These are phyloP conservation scores for Anethum foeniculum DNA, from an alignment of 140 eudicot genomes.

Conservation along the genomic window DNA sequence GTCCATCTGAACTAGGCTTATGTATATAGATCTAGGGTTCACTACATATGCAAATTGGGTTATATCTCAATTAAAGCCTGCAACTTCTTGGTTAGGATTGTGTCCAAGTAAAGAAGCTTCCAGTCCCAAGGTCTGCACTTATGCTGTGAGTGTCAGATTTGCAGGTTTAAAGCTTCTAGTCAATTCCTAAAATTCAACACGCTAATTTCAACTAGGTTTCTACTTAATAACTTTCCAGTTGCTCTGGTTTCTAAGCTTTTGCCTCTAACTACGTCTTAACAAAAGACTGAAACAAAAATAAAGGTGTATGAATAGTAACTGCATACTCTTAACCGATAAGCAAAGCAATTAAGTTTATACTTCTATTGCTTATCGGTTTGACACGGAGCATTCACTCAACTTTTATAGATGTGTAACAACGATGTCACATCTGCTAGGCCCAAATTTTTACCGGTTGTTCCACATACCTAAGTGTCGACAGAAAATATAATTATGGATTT, in stretches of 20 bases:
- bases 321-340: background rate
- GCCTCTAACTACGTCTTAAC: background rate
- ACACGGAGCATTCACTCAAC: background rate
- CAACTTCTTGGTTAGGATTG: background rate
- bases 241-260: background rate
- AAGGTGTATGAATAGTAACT: background rate
- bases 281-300: background rate
- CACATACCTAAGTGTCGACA: background rate
- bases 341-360: background rate
- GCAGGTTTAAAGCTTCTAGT: background rate
- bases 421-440: background rate
- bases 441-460: background rate
- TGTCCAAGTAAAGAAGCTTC: background rate
- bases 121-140: background rate
- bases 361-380: background rate
- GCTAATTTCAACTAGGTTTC: background rate
- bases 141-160: background rate
- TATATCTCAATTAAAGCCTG: background rate
- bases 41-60: background rate
- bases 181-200: background rate
- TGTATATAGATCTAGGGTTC: background rate
- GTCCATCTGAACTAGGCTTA: background rate
- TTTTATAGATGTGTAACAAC: background rate
- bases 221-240: background rate
- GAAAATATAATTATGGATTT: background rate